phyloP scores from a whole-genome alignment of 2,329 filamentous ascomycete genomes.

The Laburnicola sp. region DNA sequence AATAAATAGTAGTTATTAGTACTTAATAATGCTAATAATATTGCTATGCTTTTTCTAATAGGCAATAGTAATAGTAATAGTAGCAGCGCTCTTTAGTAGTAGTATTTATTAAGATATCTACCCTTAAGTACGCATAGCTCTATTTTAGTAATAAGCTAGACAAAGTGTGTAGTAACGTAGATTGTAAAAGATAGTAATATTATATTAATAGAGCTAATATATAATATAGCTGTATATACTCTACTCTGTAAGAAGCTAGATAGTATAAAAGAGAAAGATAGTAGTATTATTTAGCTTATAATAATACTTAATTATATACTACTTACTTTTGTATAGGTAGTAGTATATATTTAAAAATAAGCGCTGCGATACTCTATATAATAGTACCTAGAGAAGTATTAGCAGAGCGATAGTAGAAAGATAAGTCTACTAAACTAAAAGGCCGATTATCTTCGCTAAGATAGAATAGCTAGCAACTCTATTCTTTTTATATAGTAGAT shows the following conservation, averaged over 20 bases:
- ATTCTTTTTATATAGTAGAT: constrained; percentile 44
- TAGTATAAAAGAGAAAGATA: too few species aligned
- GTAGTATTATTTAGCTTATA: constrained; percentile 7
- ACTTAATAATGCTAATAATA: too few species aligned
- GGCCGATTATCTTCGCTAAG: constrained; percentile 34
- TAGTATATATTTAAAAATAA: constrained; percentile 32
- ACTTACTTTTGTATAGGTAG: constrained; percentile 39
- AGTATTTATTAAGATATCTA: too few species aligned
- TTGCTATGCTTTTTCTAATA: too few species aligned
- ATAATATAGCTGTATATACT: too few species aligned
- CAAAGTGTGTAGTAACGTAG: background rate
- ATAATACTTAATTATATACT: constrained; percentile 36
- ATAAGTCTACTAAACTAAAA: constrained; percentile 22
- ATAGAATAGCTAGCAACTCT: constrained; percentile 38
- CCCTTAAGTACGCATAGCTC: too few species aligned
- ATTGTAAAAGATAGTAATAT: background rate
- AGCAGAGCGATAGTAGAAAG: constrained; percentile 35
- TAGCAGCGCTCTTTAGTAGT: too few species aligned
- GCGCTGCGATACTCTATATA: constrained; percentile 13
- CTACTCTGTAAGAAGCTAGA: too few species aligned
- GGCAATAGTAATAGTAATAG: too few species aligned
- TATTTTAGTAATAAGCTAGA: too few species aligned
- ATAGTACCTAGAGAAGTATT: constrained; percentile 47
- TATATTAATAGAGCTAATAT: too few species aligned
- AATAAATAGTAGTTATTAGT: too few species aligned